A percentile compares a stretch with the other conserved stretches of the same genome.
Evolutionary conservation across 306 rosid species (phyloP).

Genomic region (Fagus crenata): DNA sequence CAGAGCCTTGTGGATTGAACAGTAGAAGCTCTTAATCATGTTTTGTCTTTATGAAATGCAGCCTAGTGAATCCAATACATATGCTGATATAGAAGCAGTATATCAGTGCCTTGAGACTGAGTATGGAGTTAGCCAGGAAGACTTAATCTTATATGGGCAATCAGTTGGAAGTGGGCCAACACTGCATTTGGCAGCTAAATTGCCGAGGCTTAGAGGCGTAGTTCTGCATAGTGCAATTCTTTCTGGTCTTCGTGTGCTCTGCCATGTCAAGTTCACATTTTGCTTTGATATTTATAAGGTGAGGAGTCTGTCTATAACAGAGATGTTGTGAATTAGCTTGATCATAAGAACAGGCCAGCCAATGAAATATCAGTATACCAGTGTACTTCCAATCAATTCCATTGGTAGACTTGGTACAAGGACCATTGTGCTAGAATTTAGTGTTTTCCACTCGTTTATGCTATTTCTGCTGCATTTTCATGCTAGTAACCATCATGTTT

Average conservation of each 20-base stretch:
- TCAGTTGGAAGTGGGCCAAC: constrained; percentile 99
- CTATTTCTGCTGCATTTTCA: constrained; percentile 22
- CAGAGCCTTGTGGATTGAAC: not conserved
- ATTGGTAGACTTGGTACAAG: constrained; percentile 5
- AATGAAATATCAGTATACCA: not conserved
- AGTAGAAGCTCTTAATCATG: constrained; percentile 1
- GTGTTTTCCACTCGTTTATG: constrained; percentile 16
- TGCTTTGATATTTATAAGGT: constrained; percentile 98
- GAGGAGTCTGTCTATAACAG: not conserved
- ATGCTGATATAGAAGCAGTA: constrained; percentile 94
- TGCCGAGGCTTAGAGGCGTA: constrained; percentile 90
- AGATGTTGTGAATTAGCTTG: constrained; percentile 1
- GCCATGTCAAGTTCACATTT: constrained; percentile 81
- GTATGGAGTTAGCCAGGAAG: constrained; percentile 96
- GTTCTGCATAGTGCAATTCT: constrained; percentile 97
- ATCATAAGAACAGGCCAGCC: constrained; percentile 13
- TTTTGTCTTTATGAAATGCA: constrained; percentile 36
- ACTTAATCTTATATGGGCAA: constrained; percentile 88
- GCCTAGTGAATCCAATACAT: constrained; percentile 97
- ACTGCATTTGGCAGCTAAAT: constrained; percentile 86
- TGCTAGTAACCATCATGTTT: constrained; percentile 1
- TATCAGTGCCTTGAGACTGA: constrained; percentile 88
- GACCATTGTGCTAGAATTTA: constrained; percentile 1
- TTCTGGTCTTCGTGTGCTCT: constrained; percentile 89
- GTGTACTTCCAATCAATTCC: constrained; percentile 1